These are phyloP conservation scores for Plasmodium inui DNA, from an alignment of 169 alveolate species.

Conservation along the genomic window DNA sequence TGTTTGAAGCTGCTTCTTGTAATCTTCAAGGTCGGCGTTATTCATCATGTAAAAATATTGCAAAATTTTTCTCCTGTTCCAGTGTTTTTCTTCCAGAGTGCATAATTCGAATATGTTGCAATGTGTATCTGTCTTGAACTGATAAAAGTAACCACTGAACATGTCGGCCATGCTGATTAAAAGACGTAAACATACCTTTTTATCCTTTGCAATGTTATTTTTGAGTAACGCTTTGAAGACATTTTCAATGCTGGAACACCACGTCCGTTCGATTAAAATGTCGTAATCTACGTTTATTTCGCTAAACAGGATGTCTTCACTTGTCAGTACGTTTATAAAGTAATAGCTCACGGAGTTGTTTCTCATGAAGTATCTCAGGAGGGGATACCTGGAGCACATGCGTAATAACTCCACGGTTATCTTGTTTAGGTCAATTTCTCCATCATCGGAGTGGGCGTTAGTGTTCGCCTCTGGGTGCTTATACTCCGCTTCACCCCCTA, in stretches of 20 bases:
- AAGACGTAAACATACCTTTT: conserved; percentile 67
- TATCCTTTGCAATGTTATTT: conserved; percentile 43
- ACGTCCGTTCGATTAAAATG: conserved; percentile 62
- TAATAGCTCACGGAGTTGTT: conserved; percentile 24
- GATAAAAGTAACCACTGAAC: conserved; percentile 58
- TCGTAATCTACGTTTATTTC: conserved; percentile 64
- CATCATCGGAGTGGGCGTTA: neutral
- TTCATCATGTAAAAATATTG: conserved; percentile 39
- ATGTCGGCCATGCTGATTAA: conserved; percentile 66
- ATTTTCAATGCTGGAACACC: conserved; percentile 59
- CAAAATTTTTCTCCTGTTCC: conserved; percentile 52
- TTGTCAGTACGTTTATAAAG: conserved; percentile 20
- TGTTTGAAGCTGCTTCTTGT: conserved; percentile 22
- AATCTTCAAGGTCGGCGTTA: conserved; percentile 28
- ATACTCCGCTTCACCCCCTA: neutral
- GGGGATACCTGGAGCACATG: conserved; percentile 31
- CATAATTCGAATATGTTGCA: conserved; percentile 46
- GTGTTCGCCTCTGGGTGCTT: neutral
- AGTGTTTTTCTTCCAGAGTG: conserved; percentile 44
- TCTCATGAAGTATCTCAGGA: conserved; percentile 33
- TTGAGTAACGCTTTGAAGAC: conserved; percentile 45
- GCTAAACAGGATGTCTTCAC: conserved; percentile 50
- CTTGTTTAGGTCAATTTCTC: conserved; percentile 24
- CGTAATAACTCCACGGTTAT: conserved; percentile 28
- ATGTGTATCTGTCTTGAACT: neutral